Evolutionary conservation across 192 early-diverging fungal genomes (phyloP), one percentile per base, ranked within the genome.

Genomic region (Podila minutissima): DNA sequence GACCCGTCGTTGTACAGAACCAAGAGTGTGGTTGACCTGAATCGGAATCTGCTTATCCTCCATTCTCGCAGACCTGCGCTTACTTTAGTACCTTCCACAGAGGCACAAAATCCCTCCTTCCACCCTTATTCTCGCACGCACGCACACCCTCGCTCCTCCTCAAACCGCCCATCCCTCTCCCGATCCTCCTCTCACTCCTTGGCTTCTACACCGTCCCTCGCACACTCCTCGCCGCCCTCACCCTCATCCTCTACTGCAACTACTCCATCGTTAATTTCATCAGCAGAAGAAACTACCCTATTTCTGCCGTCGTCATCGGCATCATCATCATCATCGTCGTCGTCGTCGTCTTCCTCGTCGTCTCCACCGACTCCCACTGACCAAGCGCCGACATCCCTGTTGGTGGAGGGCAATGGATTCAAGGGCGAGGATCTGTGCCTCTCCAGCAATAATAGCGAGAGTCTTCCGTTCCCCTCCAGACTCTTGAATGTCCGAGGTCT

Each of bases 211-310:
- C 53, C 53, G 53, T 55, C 53, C 53, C 53, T 55, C 53, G 17
- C 53, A 24, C 53, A 55, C 24, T 55, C 53, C 8, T 55, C 22
- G 2, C 53, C 53, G 9, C 53, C 53, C 24, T 55, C 53, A 55
- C 53, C 53, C 24, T 55, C 53, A 55, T 26, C 53, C n/a, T 55
- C 53, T 55, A 55, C 53, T 55, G 53, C 22, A 55, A 55, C 53
- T 55, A 26, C 3, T 17, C 53, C 53, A 55, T 26, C 22, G n/a
- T 55, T 26, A 55, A 24, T 26, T 55, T 55, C 53, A 10, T 55
- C 53, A 55, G n/a, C 53, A 55, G 24, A n/a, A 22, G 53, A n/a
- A 24, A 20, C 53, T 1, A 10, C 53, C 22, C n/a, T 55, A 1
- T 24, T 17, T 26, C 6, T 1, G 20, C 5, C 50, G 17, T 55